Base-by-base conservation (phyloP, 139 green algal genomes). In the Ostreobium quekettii region DNA sequence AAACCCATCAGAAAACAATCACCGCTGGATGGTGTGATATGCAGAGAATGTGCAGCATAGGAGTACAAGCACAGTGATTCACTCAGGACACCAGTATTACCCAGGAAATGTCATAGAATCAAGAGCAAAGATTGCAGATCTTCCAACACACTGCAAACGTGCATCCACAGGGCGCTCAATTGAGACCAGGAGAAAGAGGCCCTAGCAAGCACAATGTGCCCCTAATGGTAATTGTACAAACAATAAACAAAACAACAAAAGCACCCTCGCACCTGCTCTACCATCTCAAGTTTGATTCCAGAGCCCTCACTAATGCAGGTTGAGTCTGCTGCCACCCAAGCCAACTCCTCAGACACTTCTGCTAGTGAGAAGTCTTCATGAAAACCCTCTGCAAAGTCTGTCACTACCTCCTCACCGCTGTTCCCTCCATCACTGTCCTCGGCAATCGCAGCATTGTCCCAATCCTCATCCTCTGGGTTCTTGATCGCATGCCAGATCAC, bases 401-500 rank as follows among this genome's bases (percentile, higher is more conserved):
- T 19, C 42, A 53, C 42, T 19, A 19, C 15, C 42, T 53, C 42
- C 19, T 53, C 15, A 53, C 42, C 42, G 42, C 19, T 53, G 11
- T n/a, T 46, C 15, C 58, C 8, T 26, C 42, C 5, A 19, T 65
- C 33, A 37, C 6, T 5, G 26, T 48, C 28, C 47, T 65, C 33
- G 8, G 42, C 58, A 48, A 48, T 35, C 33, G 47, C 28, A 46
- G 24, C 26, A 11, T 35, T 15, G 58, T 19, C 58, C 28, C 8
- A 38, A 42, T 65, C 58, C 28, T 36, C 8, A 32, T 36, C 8
- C 3, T 36, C 37, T 6, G 26, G 30, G 31, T 68, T 68, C 36
- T 57, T 15, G 58, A 65, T 57, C 49, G 37, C 53, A 37, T 68
- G 61, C 61, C 61, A 68, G 24, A 68, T 48, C 5, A 68, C 30